Base-by-base conservation (phyloP, 768 basidiomycete genomes). In the Panellus pusillus region DNA sequence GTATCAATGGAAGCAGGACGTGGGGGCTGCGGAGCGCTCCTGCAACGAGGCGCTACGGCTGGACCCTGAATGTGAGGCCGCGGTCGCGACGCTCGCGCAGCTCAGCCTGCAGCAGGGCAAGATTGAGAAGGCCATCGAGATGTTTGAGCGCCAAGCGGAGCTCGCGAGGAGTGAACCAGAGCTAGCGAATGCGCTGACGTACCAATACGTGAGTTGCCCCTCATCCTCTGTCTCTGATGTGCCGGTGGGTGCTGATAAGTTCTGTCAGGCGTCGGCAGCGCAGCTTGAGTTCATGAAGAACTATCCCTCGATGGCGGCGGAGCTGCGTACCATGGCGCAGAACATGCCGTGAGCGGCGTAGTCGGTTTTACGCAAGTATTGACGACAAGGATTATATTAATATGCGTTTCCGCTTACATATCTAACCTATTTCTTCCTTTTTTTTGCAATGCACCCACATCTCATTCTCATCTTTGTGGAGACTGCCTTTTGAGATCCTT, bases 1-100 rank as follows among this genome's bases (percentile, higher is more conserved):
- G 44, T 98, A 87, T 80, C 97, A 98, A 73, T 93, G 89, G 90
- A 91, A 92, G 69, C 89, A 96, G 66, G 93, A 98, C 66, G 79
- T 92, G 52, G 77, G 74, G 7, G 83, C 80, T 1, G 94, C 93
- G 1, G 94, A 96, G 69, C 72, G 75, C 17, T 88, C 93, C 66
- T 95, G 93, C 67, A 76, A 85, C 52, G 90, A 98, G 69, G 97
- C 97, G 0, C 77, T 99, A 18, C 74, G 78, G 44, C 82, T 94
- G 50, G 97, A 99, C 70, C 77, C 90, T 11, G 93, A 94, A 60
- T 98, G 96, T 70, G 97, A 99, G 67, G 92, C 96, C 11, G 97
- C 96, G 0, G 87, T 98, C 5, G 93, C 93, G 15, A 98, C 95
- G 1, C 82, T 98, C 27, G 96, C 96, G 4, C 97, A 99, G 70